Conservation (phyloP, 2,329 filamentous ascomycete genomes). For the Tolypocladium pustulatum region DNA sequence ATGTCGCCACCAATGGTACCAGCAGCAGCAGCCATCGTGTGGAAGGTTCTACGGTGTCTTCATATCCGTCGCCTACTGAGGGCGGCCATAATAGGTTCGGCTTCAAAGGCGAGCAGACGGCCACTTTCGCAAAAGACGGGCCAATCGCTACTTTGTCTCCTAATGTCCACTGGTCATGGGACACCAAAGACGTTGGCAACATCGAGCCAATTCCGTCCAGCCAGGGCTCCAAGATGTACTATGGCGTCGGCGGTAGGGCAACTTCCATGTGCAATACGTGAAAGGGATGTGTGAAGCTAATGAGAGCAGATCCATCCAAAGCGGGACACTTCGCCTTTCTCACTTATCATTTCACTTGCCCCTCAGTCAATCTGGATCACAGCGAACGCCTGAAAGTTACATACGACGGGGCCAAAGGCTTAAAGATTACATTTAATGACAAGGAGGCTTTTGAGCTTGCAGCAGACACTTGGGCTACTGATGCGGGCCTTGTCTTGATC, state of each 20-base stretch:
- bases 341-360: slow-evolving; percentile 14
- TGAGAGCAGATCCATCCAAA: slow-evolving; percentile 9
- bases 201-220: slow-evolving; percentile 12
- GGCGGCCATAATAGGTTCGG: background rate
- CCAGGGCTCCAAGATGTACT: slow-evolving; percentile 13
- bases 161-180: slow-evolving; percentile 13
- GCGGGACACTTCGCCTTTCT: slow-evolving; percentile 15
- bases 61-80: background rate
- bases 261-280: slow-evolving; percentile 2
- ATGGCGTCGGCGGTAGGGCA: slow-evolving; percentile 4
- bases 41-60: background rate
- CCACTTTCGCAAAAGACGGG: slow-evolving; percentile 1
- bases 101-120: background rate
- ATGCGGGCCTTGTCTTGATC: slow-evolving; percentile 14
- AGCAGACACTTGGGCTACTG: slow-evolving; percentile 8
- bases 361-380: slow-evolving; percentile 20
- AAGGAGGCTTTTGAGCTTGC: slow-evolving; percentile 13
- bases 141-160: slow-evolving; percentile 2
- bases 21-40: background rate
- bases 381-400: slow-evolving; percentile 9
- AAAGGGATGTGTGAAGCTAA: background rate
- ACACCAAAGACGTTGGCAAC: slow-evolving; percentile 11
- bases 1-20: background rate
- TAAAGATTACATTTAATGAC: slow-evolving; percentile 9
- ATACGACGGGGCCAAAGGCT: slow-evolving; percentile 1